Base-by-base conservation (phyloP, 1,284 basidiomycete species). In the Sporisorium iseilematis-ciliati region DNA sequence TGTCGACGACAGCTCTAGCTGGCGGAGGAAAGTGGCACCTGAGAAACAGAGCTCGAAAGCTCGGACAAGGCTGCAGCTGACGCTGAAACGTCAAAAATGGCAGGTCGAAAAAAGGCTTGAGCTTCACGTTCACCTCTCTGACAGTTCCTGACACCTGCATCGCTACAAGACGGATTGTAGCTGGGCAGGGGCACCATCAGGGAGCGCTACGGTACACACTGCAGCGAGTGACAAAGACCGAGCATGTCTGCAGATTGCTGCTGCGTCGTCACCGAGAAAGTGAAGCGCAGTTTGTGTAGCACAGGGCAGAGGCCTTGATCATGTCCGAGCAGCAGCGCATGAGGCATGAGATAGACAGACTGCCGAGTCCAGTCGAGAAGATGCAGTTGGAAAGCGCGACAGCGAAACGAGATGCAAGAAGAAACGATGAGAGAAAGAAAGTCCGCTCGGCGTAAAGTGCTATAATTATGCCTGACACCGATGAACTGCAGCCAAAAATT, bases 21-120 rank as follows among this genome's bases (percentile, higher is more conserved):
- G 57, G 38, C 46, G 35, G 41, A 26, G 7, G 14, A 60, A 46
- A 25, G 25, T 21, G 38, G 18, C 43, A 35, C 48, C 10, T n/a
- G 48, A 59, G 35, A 20, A 42, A 21, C 16, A 53, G 54, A 42
- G 57, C 62, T 70, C 62, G 61, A 53, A 46, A 42, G 57, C 62
- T 70, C 67, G 61, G 67, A 50, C 62, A 57, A 18, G 45, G 29
- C 57, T 65, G 67, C 67, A 65, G 62, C 55, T 65, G 46, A 25
- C 29, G 26, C n/a, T 40, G 35, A 31, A 41, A 33, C 59, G 38
- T 31, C 26, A 4, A 31, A 31, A n/a, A 29, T 10, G 26, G 7
- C 16, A 48, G 7, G 4, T 14, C 14, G 35, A 18, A 45, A 26
- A 26, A 4, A 7, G 21, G 26, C 16, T 48, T 10, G 26, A 31